Percentiles rank a stretch among this genome's conserved stretches.
Evolutionary conservation across 2,329 filamentous ascomycete species (phyloP).

Genomic region (Gyromitra esculenta): DNA sequence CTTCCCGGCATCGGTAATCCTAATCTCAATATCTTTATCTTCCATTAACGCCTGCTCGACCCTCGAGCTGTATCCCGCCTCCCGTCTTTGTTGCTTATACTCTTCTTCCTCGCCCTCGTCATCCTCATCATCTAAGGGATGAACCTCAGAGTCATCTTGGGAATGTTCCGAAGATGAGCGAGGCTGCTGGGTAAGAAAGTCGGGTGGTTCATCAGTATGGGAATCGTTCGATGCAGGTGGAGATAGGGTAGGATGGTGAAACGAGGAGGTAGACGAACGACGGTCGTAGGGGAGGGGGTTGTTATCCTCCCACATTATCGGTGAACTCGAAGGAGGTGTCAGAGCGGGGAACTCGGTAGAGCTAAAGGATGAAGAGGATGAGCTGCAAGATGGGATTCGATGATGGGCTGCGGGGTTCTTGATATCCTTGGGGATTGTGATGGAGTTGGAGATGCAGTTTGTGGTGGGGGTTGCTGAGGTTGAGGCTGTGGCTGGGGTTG

Average conservation of each 20-base stretch:
- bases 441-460: constrained; percentile 22
- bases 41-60: constrained; percentile 98
- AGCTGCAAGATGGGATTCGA: background rate
- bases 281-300: constrained; percentile 58
- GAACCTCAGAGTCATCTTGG: constrained; percentile 37
- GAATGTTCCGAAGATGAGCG: constrained; percentile 43
- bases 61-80: constrained; percentile 89
- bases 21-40: constrained; percentile 85
- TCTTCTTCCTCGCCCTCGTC: constrained; percentile 70
- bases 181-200: constrained; percentile 46
- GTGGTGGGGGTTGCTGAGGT: constrained; percentile 21
- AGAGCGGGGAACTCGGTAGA: constrained; percentile 10
- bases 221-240: constrained; percentile 54
- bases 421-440: background rate
- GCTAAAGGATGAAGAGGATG: constrained; percentile 25
- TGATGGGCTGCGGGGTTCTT: background rate
- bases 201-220: constrained; percentile 44
- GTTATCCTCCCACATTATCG: constrained; percentile 58
- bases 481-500: constrained; percentile 12
- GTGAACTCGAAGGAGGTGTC: constrained; percentile 15
- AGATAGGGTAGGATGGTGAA: constrained; percentile 51
- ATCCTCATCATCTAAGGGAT: constrained; percentile 59
- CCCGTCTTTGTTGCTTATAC: constrained; percentile 71
- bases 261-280: constrained; percentile 53
- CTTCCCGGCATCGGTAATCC: constrained; percentile 96